phyloP scores from a whole-genome alignment of 352 stramenopile species.

The Phytophthora cactorum region DNA sequence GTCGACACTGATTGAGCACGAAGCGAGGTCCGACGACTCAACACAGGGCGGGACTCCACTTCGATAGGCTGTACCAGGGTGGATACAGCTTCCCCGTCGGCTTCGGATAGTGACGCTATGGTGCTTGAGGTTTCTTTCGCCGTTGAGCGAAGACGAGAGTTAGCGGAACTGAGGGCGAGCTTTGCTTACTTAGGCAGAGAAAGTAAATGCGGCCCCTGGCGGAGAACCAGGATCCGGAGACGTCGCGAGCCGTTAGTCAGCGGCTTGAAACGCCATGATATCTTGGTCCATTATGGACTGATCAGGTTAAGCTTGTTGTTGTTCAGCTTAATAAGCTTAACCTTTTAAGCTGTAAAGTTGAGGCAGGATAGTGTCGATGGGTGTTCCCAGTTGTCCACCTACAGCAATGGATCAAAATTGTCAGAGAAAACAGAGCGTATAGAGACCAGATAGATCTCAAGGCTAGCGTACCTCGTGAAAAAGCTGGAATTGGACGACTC shows the following conservation, averaged over 20 bases:
- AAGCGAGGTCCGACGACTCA: conserved; percentile 15
- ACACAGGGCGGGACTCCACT: not conserved
- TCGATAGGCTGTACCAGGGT: conserved; percentile 22
- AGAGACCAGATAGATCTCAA: not conserved
- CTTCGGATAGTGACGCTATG: conserved; percentile 21
- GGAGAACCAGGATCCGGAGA: conserved; percentile 16
- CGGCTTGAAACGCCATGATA: conserved; percentile 15
- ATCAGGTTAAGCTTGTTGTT: too few relatives aligned
- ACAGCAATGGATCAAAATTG: not conserved
- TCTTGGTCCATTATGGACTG: not conserved
- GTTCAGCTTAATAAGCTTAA: not conserved
- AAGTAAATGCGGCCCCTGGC: conserved; percentile 16
- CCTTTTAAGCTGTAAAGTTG: conserved; percentile 12
- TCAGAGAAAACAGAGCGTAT: not conserved
- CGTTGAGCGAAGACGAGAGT: conserved; percentile 13
- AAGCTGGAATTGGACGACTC: conserved; percentile 14
- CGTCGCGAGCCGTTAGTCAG: conserved; percentile 18
- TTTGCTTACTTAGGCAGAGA: conserved; percentile 5
- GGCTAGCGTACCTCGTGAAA: conserved; percentile 23
- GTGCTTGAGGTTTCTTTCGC: conserved; percentile 18
- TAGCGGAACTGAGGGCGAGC: not conserved
- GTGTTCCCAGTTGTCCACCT: conserved; percentile 19
- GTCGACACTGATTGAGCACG: conserved; percentile 9
- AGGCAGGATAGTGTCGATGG: conserved; percentile 5
- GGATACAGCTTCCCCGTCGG: conserved; percentile 23